Evolutionary conservation across 768 basidiomycete species (phyloP).

Genomic region (Termitomyces sp.): DNA sequence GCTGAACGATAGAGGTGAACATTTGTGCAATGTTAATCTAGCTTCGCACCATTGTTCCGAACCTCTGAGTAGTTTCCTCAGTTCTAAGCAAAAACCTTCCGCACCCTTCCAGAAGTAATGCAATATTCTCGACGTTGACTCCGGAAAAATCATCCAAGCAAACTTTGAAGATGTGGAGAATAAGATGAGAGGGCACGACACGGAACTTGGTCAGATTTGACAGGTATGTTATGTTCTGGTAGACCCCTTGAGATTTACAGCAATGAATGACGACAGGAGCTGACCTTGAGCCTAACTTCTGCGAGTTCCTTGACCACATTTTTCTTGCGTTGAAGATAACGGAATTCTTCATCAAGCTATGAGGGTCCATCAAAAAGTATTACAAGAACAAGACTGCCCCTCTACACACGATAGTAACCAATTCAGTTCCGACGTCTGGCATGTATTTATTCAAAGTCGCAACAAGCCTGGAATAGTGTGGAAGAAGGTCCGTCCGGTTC

Average conservation of each 20-base stretch:
- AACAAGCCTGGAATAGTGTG: constrained; percentile 87
- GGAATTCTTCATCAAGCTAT: constrained; percentile 94
- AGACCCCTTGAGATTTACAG: background rate
- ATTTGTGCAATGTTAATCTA: background rate
- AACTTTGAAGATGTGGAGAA: constrained; percentile 95
- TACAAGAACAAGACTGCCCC: background rate
- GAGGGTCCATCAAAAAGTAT: constrained; percentile 1
- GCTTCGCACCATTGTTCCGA: constrained; percentile 73
- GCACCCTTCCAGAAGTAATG: constrained; percentile 87
- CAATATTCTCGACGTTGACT: constrained; percentile 89
- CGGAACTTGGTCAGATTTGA: constrained; percentile 95
- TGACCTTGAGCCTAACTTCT: constrained; percentile 79
- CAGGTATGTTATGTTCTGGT: constrained; percentile 83
- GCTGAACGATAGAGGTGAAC: constrained; percentile 22
- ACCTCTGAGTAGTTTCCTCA: constrained; percentile 83
- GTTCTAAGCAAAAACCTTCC: constrained; percentile 86
- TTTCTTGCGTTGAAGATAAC: constrained; percentile 92
- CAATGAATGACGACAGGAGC: background rate
- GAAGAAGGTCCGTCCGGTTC: constrained; percentile 83
- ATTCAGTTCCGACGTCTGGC: constrained; percentile 85
- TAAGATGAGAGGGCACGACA: constrained; percentile 85
- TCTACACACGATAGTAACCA: constrained; percentile 68
- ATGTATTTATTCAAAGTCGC: constrained; percentile 89
- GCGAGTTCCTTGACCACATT: constrained; percentile 87
- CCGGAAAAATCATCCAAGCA: constrained; percentile 94